Percentiles rank a stretch among this genome's conserved stretches.
phyloP scores from a whole-genome alignment of 2,329 filamentous ascomycete species.

The Phyllosticta paracitricarpa region DNA sequence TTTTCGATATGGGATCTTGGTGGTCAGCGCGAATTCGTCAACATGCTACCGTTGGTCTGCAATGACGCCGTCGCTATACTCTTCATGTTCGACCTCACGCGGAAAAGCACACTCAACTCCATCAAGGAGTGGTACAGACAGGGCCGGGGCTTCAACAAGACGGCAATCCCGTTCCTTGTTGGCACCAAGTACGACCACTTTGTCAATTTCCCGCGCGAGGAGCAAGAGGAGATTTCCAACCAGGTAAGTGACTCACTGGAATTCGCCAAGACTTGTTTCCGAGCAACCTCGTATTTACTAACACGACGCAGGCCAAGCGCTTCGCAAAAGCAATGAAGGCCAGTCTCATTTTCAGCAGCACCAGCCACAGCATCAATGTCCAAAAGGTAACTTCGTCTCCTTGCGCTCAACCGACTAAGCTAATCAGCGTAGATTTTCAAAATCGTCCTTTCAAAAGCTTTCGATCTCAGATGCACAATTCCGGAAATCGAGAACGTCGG shows the following conservation, averaged over 20 bases:
- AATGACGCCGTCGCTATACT: slow-evolving; percentile 97
- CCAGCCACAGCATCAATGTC: slow-evolving; percentile 98
- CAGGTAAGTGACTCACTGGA: slow-evolving; percentile 51
- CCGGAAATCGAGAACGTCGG: slow-evolving; percentile 98
- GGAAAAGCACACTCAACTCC: slow-evolving; percentile 96
- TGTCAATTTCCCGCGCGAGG: slow-evolving; percentile 93
- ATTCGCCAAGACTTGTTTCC: neutral
- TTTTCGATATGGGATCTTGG: slow-evolving; percentile 99
- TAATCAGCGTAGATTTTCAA: slow-evolving; percentile 74
- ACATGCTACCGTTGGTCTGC: slow-evolving; percentile 98
- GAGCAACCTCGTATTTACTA: slow-evolving; percentile 12
- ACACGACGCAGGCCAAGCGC: slow-evolving; percentile 60
- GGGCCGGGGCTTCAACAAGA: slow-evolving; percentile 98
- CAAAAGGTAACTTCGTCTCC: slow-evolving; percentile 62
- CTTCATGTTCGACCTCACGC: slow-evolving; percentile 98
- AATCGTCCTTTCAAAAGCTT: slow-evolving; percentile 96
- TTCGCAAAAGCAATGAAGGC: slow-evolving; percentile 99
- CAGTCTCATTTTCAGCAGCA: slow-evolving; percentile 95
- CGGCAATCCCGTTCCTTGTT: slow-evolving; percentile 94
- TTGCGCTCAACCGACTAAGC: neutral
- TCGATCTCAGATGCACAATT: slow-evolving; percentile 97
- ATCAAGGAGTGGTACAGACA: slow-evolving; percentile 99
- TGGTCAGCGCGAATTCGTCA: slow-evolving; percentile 97
- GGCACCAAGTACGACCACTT: slow-evolving; percentile 99
- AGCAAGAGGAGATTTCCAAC: slow-evolving; percentile 97